phyloP scores from a whole-genome alignment of 495 filamentous ascomycete genomes.

The Aspergillus bertholletiae region DNA sequence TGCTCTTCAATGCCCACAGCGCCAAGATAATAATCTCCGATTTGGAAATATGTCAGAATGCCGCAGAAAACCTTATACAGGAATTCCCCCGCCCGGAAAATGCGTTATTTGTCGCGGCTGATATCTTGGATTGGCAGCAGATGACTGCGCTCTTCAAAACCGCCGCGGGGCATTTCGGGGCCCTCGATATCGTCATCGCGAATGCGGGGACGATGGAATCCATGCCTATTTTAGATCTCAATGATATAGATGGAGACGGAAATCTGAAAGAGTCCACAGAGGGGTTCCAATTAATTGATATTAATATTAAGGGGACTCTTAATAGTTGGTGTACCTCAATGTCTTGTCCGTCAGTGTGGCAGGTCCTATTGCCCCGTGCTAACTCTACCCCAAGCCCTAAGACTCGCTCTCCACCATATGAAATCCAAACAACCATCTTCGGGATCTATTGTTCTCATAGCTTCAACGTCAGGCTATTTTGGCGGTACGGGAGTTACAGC shows the following conservation, averaged over 20 bases:
- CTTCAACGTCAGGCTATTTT: slow-evolving; percentile 12
- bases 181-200: slow-evolving; percentile 61
- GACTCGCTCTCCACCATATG: slow-evolving; percentile 19
- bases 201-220: slow-evolving; percentile 63
- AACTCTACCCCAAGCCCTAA: slow-evolving; percentile 11
- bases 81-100: slow-evolving; percentile 12
- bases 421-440: background rate
- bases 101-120: slow-evolving; percentile 18
- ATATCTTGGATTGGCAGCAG: slow-evolving; percentile 25
- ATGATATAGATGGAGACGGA: slow-evolving; percentile 16
- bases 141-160: slow-evolving; percentile 49
- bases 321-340: slow-evolving; percentile 18
- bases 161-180: slow-evolving; percentile 46
- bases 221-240: slow-evolving; percentile 11
- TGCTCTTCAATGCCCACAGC: slow-evolving; percentile 19
- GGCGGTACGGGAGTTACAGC: slow-evolving; percentile 11
- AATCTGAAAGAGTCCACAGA: slow-evolving; percentile 18
- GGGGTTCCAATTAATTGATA: slow-evolving; percentile 23
- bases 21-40: slow-evolving; percentile 32
- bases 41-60: slow-evolving; percentile 7
- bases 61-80: slow-evolving; percentile 14
- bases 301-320: slow-evolving; percentile 31
- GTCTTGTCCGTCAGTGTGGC: no score
- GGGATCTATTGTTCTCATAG: slow-evolving; percentile 21
- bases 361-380: background rate